These are phyloP conservation scores for Avena eriantha DNA, from an alignment of 176 grass and related monocot species.

Conservation along the genomic window DNA sequence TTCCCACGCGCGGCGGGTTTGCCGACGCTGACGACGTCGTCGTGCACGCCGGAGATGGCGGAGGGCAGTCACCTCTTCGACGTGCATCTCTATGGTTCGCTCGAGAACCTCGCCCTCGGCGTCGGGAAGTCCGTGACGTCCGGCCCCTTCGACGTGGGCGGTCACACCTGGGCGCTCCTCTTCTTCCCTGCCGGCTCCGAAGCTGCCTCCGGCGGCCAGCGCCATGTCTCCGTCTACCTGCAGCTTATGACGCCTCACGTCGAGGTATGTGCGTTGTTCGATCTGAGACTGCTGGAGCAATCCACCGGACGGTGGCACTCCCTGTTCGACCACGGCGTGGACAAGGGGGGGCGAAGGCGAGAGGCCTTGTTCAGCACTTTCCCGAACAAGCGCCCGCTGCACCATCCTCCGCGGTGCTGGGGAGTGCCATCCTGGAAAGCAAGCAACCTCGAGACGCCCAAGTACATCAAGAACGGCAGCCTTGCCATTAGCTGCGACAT, in stretches of 20 bases:
- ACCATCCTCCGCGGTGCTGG: neutral
- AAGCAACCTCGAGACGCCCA: slow-evolving; percentile 7
- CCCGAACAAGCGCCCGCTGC: neutral
- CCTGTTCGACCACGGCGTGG: neutral
- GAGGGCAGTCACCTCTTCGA: slow-evolving; percentile 35
- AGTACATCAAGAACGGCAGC: slow-evolving; percentile 17
- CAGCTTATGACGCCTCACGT: neutral
- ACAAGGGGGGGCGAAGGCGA: neutral
- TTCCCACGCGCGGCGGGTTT: neutral
- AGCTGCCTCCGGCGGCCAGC: neutral
- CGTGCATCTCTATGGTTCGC: slow-evolving; percentile 20
- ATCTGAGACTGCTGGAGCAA: neutral
- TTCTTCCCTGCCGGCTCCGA: slow-evolving; percentile 35
- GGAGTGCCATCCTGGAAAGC: neutral
- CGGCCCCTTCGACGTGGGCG: slow-evolving; percentile 31
- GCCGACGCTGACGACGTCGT: neutral
- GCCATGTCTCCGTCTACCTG: slow-evolving; percentile 16
- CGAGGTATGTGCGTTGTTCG: slow-evolving; percentile 11
- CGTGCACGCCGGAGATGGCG: neutral
- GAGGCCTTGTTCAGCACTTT: neutral
- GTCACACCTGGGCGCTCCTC: slow-evolving; percentile 35
- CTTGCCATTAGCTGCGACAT: slow-evolving; percentile 27
- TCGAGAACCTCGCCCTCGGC: neutral
- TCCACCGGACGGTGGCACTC: neutral
- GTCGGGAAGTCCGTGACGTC: neutral